A percentile compares a stretch with the other conserved stretches of the same genome.
These are phyloP conservation scores for Lodderomyces metapsilosis DNA, from an alignment of 1,139 yeast species.

Conservation along the genomic window DNA sequence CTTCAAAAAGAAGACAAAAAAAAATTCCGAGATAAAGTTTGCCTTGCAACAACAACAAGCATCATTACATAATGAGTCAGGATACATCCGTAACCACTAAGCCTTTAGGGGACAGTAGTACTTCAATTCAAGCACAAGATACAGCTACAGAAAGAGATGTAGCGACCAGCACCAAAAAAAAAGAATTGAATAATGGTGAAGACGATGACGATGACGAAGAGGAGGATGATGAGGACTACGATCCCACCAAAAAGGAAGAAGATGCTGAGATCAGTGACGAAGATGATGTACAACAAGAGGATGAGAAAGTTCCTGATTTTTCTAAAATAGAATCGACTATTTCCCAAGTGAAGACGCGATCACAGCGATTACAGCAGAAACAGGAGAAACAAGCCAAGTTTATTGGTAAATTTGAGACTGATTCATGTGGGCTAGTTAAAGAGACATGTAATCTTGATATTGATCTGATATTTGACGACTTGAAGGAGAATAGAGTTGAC, in stretches of 20 bases:
- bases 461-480: constrained; percentile 33
- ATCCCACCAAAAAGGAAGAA: constrained; percentile 13
- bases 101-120: neutral
- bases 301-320: constrained; percentile 38
- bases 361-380: constrained; percentile 27
- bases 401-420: constrained; percentile 20
- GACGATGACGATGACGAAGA: constrained; percentile 15
- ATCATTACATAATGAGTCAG: no score
- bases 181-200: constrained; percentile 3
- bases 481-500: constrained; percentile 29
- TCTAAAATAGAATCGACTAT: constrained; percentile 32
- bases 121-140: neutral
- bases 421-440: constrained; percentile 27
- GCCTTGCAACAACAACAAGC: no score
- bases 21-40: no score
- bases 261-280: constrained; percentile 16
- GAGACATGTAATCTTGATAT: constrained; percentile 31
- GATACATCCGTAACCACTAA: no score
- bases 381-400: constrained; percentile 10
- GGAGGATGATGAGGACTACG: constrained; percentile 16
- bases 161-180: neutral
- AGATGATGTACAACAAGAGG: constrained; percentile 59
- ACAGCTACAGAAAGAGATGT: neutral
- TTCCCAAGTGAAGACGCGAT: constrained; percentile 39
- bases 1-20: no score